phyloP scores from a whole-genome alignment of 106 monocot genomes.

The Phalaenopsis equestris region DNA sequence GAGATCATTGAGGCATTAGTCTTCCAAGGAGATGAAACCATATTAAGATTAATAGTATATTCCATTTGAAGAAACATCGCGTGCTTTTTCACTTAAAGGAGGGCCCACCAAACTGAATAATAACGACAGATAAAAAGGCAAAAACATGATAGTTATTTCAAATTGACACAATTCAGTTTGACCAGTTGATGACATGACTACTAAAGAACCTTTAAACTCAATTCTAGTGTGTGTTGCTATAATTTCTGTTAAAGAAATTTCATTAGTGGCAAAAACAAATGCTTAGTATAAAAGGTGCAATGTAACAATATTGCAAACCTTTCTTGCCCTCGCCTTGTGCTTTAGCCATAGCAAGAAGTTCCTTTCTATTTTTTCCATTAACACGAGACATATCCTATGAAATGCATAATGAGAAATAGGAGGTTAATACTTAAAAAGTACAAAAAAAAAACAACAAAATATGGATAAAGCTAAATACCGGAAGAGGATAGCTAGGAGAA shows the following conservation, averaged over 20 bases:
- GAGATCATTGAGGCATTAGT: too few relatives aligned
- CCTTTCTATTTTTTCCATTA: conserved; percentile 97
- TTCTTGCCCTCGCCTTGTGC: conserved; percentile 74
- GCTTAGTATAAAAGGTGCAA: not conserved
- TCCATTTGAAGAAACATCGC: not conserved
- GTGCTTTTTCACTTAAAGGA: not conserved
- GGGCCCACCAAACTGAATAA: not conserved
- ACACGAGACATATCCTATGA: conserved; percentile 95
- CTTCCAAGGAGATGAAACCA: not conserved
- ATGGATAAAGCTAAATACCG: conserved; percentile 39
- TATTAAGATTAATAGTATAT: not conserved
- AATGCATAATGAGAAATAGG: conserved; percentile 2
- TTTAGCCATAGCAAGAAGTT: conserved; percentile 98
- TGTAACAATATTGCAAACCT: conserved; percentile 33
- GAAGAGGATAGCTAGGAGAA: conserved; percentile 92
- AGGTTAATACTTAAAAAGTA: not conserved
- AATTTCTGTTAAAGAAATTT: not conserved
- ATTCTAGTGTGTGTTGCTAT: not conserved
- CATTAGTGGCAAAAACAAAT: not conserved
- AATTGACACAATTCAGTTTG: not conserved
- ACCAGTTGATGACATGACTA: not conserved
- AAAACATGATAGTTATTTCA: not conserved
- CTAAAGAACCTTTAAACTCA: not conserved
- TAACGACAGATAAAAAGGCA: not conserved
- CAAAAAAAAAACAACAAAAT: not conserved